Base-by-base conservation (phyloP, 257 asterid species). In the Misopates orontium region DNA sequence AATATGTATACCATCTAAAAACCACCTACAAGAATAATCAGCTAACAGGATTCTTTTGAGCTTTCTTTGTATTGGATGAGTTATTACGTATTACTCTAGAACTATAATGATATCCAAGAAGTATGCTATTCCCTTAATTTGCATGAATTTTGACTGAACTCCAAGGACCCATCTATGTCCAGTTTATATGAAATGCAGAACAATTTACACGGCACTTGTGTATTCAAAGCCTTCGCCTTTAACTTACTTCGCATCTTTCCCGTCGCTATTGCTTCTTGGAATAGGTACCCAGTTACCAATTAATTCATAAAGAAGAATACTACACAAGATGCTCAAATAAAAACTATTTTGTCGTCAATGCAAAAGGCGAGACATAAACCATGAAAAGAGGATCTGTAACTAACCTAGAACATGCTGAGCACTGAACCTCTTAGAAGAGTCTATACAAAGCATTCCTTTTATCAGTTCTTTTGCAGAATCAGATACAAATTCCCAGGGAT, bases 381-480 rank as follows among this genome's bases (percentile, higher is more conserved):
- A 55, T 18, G 57, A 50, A 62, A 55, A 45, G 50, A 52, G 40
- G 28, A 39, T 5, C 0, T 13, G 66, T 21, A 53, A 72, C 80
- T 24, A 62, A 85, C 96, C 91, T 13, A 88, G 83, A 78, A 88
- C 87, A 62, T 88, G 91, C 73, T 70, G 86, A 69, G 94, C 78
- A 28, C 87, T 85, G 56, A 85, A 84, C 83, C 96, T 79, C 68
- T 71, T 78, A 21, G 82, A 85, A 68, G 86, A 75, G 63, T 85
- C 87, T 54, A 45, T 78, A 60, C 94, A 85, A 16, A 88, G 91
- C 96, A 88, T 88, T 72, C 82, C 83, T 73, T 54, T 72, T 57
- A 85, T 79, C 81, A 88, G 78, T 61, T 85, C 87, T 78, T 83
- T 84, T 8, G 91, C 94, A 10, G 87, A 75, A 69, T 62, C 79